A percentile compares a stretch with the other conserved stretches of the same genome.
These are phyloP conservation scores for Cicer bijugum DNA, from an alignment of 306 rosid species.

Conservation along the genomic window DNA sequence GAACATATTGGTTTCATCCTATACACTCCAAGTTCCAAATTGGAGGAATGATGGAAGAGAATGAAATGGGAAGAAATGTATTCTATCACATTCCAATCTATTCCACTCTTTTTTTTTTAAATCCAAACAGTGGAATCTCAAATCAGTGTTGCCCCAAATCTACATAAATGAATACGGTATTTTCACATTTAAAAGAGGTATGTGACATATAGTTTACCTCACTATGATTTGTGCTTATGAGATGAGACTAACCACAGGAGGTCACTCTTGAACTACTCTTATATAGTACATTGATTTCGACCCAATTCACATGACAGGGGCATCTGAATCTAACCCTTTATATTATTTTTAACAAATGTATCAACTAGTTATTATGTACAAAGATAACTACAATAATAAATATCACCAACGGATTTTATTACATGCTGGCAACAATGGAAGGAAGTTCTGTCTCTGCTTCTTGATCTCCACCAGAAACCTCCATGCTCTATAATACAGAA, in stretches of 20 bases:
- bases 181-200: slow-evolving; percentile 23
- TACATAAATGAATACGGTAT: slow-evolving; percentile 30
- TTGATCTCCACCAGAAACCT: slow-evolving; percentile 57
- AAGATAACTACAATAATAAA: slow-evolving; percentile 45
- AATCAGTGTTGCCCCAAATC: slow-evolving; percentile 38
- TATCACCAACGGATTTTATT: slow-evolving; percentile 44
- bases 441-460: slow-evolving; percentile 75
- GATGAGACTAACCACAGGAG: slow-evolving; percentile 14
- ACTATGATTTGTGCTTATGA: slow-evolving; percentile 17
- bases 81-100: too few relatives aligned
- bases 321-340: slow-evolving; percentile 42
- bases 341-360: slow-evolving; percentile 53
- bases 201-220: slow-evolving; percentile 39
- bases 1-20: too few relatives aligned
- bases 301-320: slow-evolving; percentile 27
- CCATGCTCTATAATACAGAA: slow-evolving; percentile 45
- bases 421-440: slow-evolving; percentile 91
- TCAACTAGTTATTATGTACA: slow-evolving; percentile 75
- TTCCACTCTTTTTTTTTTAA: too few relatives aligned
- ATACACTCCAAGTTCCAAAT: too few relatives aligned
- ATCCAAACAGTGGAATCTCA: too few relatives aligned
- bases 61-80: too few relatives aligned
- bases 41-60: too few relatives aligned
- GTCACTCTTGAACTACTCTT: slow-evolving; percentile 13
- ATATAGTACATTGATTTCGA: slow-evolving; percentile 42